Percentiles rank a stretch among this genome's conserved stretches.
Evolutionary conservation across 208 protist genomes (phyloP).

Genomic region (Crithidia expoeki): DNA sequence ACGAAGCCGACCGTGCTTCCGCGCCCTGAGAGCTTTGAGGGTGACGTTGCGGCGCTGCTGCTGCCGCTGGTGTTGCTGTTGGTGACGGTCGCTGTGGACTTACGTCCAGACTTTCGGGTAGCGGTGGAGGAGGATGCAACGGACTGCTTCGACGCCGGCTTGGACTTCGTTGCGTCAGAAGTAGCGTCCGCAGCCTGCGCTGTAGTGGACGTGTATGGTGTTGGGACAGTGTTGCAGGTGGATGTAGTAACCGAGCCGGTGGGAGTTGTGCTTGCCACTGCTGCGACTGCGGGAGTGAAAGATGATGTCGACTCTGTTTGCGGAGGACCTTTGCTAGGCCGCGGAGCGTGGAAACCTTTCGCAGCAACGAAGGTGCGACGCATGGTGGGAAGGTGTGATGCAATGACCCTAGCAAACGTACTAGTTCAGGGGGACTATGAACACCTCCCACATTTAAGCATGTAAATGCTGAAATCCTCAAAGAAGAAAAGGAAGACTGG

Average conservation of each 20-base stretch:
- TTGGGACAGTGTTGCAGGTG: background rate
- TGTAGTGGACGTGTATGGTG: background rate
- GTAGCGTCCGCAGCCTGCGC: background rate
- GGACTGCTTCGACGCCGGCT: background rate
- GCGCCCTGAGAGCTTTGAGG: background rate
- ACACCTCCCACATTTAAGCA: background rate
- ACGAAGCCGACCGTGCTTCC: constrained; percentile 1
- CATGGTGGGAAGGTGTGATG: constrained; percentile 26
- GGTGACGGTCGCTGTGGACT: background rate
- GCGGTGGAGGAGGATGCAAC: constrained; percentile 1
- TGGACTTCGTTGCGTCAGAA: background rate
- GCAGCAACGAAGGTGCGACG: constrained; percentile 43
- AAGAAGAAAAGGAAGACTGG: constrained; percentile 7
- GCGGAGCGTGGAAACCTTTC: constrained; percentile 56
- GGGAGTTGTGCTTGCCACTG: background rate
- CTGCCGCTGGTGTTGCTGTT: background rate
- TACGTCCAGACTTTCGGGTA: background rate
- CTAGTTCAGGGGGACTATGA: no score
- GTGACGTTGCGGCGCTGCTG: background rate
- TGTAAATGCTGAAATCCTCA: background rate
- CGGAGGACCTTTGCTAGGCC: constrained; percentile 22
- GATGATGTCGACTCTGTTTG: background rate
- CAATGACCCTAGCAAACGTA: no score
- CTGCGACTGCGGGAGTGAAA: background rate
- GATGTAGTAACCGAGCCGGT: background rate